Evolutionary conservation across 129 eudicot genomes (phyloP).

Genomic region (Heracleum sosnowskyi): DNA sequence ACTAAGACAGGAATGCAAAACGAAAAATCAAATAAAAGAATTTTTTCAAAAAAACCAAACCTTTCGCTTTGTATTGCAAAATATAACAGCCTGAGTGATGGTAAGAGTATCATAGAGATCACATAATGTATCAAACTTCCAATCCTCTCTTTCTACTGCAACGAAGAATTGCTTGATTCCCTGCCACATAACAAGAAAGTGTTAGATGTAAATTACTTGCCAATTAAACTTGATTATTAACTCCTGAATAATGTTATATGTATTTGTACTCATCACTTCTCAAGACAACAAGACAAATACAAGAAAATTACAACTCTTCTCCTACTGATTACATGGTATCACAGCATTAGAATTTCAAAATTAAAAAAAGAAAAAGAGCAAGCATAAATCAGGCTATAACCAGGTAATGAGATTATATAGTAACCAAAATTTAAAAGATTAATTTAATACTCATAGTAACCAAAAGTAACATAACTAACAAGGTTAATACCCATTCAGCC

Average conservation of each 20-base stretch:
- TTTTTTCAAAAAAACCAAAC: slow-evolving; percentile 18
- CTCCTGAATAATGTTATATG: not conserved
- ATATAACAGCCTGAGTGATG: slow-evolving; percentile 92
- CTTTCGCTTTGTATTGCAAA: slow-evolving; percentile 93
- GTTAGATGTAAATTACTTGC: not conserved
- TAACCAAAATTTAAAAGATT: too few relatives aligned
- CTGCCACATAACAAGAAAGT: slow-evolving; percentile 24
- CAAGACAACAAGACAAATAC: not conserved
- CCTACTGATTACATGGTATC: too few relatives aligned
- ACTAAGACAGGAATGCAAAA: not conserved
- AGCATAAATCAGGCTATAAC: too few relatives aligned
- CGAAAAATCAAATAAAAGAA: not conserved
- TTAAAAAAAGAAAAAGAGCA: too few relatives aligned
- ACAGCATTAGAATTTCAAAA: too few relatives aligned
- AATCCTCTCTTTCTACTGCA: slow-evolving; percentile 90
- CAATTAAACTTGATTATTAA: not conserved
- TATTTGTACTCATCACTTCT: not conserved
- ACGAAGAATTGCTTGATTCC: slow-evolving; percentile 97
- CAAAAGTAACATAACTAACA: too few relatives aligned
- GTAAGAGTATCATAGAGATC: slow-evolving; percentile 96
- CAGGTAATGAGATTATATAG: too few relatives aligned
- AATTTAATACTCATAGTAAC: too few relatives aligned
- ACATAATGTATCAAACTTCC: slow-evolving; percentile 94
- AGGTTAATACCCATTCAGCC: too few relatives aligned
- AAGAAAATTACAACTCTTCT: too few relatives aligned